Conservation (phyloP, 2,329 filamentous ascomycete genomes). For the Epichloe brachyelytri region DNA sequence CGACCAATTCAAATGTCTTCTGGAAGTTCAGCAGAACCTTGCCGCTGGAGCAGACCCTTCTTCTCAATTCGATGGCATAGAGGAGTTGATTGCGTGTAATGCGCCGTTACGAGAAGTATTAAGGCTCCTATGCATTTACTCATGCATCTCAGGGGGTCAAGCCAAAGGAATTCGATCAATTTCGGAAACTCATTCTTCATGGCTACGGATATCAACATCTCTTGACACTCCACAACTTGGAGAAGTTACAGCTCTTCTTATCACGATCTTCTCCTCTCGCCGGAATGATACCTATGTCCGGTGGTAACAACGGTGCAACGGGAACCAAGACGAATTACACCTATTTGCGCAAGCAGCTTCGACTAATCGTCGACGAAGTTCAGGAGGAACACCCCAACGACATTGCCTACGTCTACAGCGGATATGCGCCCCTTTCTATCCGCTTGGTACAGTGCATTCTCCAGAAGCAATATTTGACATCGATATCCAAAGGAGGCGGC, state of each 20-base stretch:
- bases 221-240: slow-evolving; percentile 74
- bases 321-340: slow-evolving; percentile 82
- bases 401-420: slow-evolving; percentile 94
- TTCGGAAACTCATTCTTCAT: slow-evolving; percentile 77
- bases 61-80: slow-evolving; percentile 79
- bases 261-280: slow-evolving; percentile 64
- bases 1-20: slow-evolving; percentile 73
- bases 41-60: slow-evolving; percentile 81
- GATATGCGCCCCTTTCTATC: slow-evolving; percentile 86
- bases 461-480: slow-evolving; percentile 74
- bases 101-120: slow-evolving; percentile 71
- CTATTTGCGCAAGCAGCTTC: slow-evolving; percentile 71
- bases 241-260: slow-evolving; percentile 78
- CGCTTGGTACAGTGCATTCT: slow-evolving; percentile 85
- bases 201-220: slow-evolving; percentile 94
- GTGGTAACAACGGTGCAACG: slow-evolving; percentile 37
- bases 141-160: slow-evolving; percentile 81
- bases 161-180: slow-evolving; percentile 75
- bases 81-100: slow-evolving; percentile 86
- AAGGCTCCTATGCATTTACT: slow-evolving; percentile 80
- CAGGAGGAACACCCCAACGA: slow-evolving; percentile 91
- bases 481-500: slow-evolving; percentile 51
- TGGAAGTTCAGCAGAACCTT: slow-evolving; percentile 93
- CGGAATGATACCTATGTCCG: slow-evolving; percentile 62
- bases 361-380: slow-evolving; percentile 89